These are phyloP conservation scores for Cairneyella variabilis DNA, from an alignment of 495 filamentous ascomycete species.

Conservation along the genomic window DNA sequence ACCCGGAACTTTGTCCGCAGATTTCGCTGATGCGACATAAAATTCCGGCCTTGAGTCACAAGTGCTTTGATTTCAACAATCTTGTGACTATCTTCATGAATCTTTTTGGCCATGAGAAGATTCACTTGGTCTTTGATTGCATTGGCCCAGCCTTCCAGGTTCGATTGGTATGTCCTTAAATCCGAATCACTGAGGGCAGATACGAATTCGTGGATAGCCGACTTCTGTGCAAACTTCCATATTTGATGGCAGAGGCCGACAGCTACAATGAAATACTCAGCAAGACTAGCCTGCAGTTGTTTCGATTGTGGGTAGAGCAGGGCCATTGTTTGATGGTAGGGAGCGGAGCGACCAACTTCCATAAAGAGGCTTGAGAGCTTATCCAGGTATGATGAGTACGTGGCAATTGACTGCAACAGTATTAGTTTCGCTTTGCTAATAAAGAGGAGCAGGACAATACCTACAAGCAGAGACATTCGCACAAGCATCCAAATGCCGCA, in stretches of 20 bases:
- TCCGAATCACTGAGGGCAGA: conserved; percentile 27
- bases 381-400: conserved; percentile 35
- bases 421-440: conserved; percentile 26
- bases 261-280: conserved; percentile 41
- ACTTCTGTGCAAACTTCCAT: conserved; percentile 33
- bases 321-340: conserved; percentile 37
- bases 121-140: conserved; percentile 36
- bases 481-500: conserved; percentile 37
- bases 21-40: conserved; percentile 24
- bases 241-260: conserved; percentile 37
- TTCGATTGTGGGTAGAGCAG: conserved; percentile 38
- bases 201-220: conserved; percentile 31
- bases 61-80: conserved; percentile 28
- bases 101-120: conserved; percentile 28
- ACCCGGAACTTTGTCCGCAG: conserved; percentile 27
- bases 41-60: conserved; percentile 22
- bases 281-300: conserved; percentile 34
- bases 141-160: conserved; percentile 35
- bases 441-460: conserved; percentile 21
- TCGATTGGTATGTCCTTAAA: conserved; percentile 27
- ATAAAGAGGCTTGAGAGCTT: conserved; percentile 40
- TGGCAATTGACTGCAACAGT: conserved; percentile 30
- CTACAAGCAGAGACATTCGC: conserved; percentile 33
- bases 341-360: conserved; percentile 35
- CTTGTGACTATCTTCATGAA: conserved; percentile 29